A percentile compares a stretch with the other conserved stretches of the same genome.
These are phyloP conservation scores for Diaporthe longicolla DNA, from an alignment of 2,329 filamentous ascomycete genomes.

Conservation along the genomic window DNA sequence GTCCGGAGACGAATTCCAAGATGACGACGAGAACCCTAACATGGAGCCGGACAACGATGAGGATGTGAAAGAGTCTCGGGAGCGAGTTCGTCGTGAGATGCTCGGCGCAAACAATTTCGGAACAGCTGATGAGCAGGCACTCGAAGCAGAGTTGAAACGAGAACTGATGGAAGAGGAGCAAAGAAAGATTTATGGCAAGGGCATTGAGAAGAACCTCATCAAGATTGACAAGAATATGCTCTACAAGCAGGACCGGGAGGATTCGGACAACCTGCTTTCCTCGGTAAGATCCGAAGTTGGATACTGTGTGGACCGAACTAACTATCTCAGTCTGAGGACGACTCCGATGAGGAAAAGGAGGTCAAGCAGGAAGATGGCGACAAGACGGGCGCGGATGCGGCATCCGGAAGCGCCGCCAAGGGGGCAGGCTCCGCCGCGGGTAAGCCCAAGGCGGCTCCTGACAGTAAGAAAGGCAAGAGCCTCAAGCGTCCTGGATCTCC, in stretches of 20 bases:
- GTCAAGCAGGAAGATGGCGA: conserved; percentile 65
- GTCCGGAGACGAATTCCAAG: conserved; percentile 83
- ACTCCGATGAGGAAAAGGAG: conserved; percentile 67
- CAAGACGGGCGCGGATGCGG: conserved; percentile 57
- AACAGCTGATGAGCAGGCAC: conserved; percentile 76
- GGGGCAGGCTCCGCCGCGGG: conserved; percentile 66
- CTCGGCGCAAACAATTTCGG: conserved; percentile 89
- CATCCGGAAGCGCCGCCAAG: conserved; percentile 74
- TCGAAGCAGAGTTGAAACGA: conserved; percentile 82
- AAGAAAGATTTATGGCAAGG: conserved; percentile 80
- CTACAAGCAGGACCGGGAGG: conserved; percentile 77
- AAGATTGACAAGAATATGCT: conserved; percentile 90
- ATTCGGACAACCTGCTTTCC: conserved; percentile 54
- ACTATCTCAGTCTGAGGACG: conserved; percentile 63
- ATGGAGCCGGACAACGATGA: conserved; percentile 87
- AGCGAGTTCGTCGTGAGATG: conserved; percentile 83
- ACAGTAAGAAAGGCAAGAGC: conserved; percentile 69
- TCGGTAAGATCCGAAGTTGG: conserved; percentile 48
- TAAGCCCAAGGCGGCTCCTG: conserved; percentile 62
- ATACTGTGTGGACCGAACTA: conserved; percentile 39
- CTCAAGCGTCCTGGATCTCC: conserved; percentile 91
- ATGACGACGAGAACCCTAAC: conserved; percentile 85
- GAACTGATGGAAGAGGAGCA: conserved; percentile 77
- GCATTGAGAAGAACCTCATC: conserved; percentile 83
- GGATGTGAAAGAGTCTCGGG: conserved; percentile 79